Conservation (phyloP, 306 rosid genomes). For the Trifolium pratense region DNA sequence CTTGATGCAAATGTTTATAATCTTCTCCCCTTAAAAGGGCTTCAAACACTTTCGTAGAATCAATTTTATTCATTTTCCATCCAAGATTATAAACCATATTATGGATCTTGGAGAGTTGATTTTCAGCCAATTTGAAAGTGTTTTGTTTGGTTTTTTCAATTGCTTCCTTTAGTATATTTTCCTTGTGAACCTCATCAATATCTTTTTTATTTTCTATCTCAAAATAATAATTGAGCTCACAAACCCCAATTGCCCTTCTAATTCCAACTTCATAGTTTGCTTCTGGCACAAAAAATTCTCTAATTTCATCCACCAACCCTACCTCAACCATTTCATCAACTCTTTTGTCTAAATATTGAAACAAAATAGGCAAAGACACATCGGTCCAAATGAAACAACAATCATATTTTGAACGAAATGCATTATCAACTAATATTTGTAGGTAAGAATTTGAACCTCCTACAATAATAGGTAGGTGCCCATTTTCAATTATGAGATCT, state of each 20-base stretch:
- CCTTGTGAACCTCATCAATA: not conserved
- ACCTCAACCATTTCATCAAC: conserved; percentile 38
- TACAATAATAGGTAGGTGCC: conserved; percentile 44
- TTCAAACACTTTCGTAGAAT: no score
- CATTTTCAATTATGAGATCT: not conserved
- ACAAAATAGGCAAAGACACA: conserved; percentile 26
- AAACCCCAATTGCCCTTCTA: conserved; percentile 47
- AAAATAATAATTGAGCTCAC: conserved; percentile 37
- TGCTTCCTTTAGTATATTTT: not conserved
- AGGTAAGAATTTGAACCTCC: conserved; percentile 51
- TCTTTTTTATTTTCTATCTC: not conserved
- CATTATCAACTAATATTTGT: not conserved
- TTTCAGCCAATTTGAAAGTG: no score
- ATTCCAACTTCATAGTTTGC: conserved; percentile 33
- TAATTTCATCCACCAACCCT: conserved; percentile 39
- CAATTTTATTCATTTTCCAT: no score
- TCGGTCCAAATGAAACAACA: conserved; percentile 43
- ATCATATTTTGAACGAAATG: conserved; percentile 37
- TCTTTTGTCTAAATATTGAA: conserved; percentile 19
- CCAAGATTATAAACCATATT: no score
- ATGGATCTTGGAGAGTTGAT: no score
- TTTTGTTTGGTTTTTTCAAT: not conserved
- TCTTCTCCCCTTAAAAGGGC: no score
- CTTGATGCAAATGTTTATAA: no score
- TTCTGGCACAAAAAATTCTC: conserved; percentile 11